Conservation (phyloP, 805 yeast species). For the Schizosaccharomyces cryophilus region DNA sequence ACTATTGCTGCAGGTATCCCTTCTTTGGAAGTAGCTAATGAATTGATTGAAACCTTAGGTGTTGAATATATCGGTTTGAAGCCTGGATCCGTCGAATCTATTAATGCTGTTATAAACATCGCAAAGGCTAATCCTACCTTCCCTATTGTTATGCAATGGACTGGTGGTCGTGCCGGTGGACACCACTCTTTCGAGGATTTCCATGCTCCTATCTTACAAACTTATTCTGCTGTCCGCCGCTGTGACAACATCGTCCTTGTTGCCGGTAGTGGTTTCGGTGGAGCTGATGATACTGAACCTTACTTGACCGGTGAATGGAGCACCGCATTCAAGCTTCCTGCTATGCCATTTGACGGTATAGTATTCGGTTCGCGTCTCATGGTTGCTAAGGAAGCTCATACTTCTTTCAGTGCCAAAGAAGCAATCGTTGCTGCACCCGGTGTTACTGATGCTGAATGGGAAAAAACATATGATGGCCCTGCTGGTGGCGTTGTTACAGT, state of each 20-base stretch:
- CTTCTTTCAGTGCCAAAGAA: slow-evolving; percentile 79
- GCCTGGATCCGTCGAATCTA: slow-evolving; percentile 92
- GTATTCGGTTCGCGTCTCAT: slow-evolving; percentile 88
- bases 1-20: slow-evolving; percentile 99
- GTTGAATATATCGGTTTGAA: slow-evolving; percentile 84
- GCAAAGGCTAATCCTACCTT: slow-evolving; percentile 88
- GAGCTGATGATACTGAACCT: slow-evolving; percentile 89
- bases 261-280: slow-evolving; percentile 97
- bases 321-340: slow-evolving; percentile 62
- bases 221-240: slow-evolving; percentile 85
- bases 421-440: slow-evolving; percentile 81
- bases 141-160: slow-evolving; percentile 97
- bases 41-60: slow-evolving; percentile 79
- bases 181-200: slow-evolving; percentile 97
- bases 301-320: slow-evolving; percentile 97
- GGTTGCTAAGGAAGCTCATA: slow-evolving; percentile 89
- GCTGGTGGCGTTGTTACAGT: slow-evolving; percentile 95
- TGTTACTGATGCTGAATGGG: slow-evolving; percentile 77
- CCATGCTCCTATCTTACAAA: slow-evolving; percentile 90
- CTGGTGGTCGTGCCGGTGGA: slow-evolving; percentile 99
- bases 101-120: slow-evolving; percentile 60
- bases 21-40: slow-evolving; percentile 86
- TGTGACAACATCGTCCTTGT: slow-evolving; percentile 67
- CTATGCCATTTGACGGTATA: slow-evolving; percentile 97
- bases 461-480: slow-evolving; percentile 74